Conservation (phyloP, 495 filamentous ascomycete species). For the Apiosordaria backusii region DNA sequence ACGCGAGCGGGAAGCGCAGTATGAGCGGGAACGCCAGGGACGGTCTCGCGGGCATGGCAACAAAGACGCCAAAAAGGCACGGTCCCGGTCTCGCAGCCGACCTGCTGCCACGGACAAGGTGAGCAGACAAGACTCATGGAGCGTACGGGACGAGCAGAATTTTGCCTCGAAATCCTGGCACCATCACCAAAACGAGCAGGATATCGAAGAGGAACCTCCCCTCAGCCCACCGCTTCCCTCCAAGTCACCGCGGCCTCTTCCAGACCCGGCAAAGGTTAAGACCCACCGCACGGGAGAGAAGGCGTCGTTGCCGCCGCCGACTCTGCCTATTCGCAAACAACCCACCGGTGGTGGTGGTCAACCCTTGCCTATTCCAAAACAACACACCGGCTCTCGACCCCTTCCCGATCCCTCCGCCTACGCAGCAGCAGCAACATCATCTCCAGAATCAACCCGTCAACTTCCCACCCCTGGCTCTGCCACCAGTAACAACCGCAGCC, state of each 20-base stretch:
- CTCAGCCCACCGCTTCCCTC: conserved; percentile 15
- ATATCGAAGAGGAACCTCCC: conserved; percentile 18
- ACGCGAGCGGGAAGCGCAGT: conserved; percentile 79
- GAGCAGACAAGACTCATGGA: conserved; percentile 61
- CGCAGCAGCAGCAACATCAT: conserved; percentile 14
- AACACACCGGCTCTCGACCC: conserved; percentile 7
- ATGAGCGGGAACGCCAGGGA: conserved; percentile 74
- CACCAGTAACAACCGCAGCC: not conserved
- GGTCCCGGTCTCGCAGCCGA: conserved; percentile 39
- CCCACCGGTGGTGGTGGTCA: conserved; percentile 24
- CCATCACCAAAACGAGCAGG: conserved; percentile 49
- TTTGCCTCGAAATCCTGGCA: conserved; percentile 69
- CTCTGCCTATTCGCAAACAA: conserved; percentile 15
- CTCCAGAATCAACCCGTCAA: conserved; percentile 18
- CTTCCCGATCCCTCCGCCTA: not conserved
- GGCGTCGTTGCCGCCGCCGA: conserved; percentile 11
- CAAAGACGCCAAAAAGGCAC: conserved; percentile 43
- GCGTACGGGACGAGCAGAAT: conserved; percentile 66
- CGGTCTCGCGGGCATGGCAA: conserved; percentile 40
- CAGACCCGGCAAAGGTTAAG: conserved; percentile 39
- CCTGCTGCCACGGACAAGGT: conserved; percentile 46
- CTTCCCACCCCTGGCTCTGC: conserved; percentile 7
- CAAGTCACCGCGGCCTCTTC: conserved; percentile 37
- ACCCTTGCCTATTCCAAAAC: conserved; percentile 6
- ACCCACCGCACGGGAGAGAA: conserved; percentile 22